These are phyloP conservation scores for Butyriboletus pseudospeciosus DNA, from an alignment of 1,284 basidiomycete genomes.

Conservation along the genomic window DNA sequence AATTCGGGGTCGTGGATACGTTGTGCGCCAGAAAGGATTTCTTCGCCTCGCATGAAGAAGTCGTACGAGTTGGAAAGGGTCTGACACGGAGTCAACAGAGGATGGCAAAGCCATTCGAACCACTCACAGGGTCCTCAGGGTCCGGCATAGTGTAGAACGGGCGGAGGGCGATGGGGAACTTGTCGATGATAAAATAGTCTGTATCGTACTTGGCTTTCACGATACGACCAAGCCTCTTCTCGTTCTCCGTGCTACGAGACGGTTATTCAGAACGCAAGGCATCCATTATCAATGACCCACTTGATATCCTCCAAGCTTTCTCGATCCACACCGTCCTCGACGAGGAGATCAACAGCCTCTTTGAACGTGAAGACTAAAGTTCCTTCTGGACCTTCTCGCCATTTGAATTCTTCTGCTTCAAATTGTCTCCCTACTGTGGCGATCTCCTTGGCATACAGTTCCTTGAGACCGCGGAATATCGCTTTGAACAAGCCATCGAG, in stretches of 20 bases:
- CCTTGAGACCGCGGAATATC: slow-evolving; percentile 80
- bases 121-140: slow-evolving; percentile 73
- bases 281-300: slow-evolving; percentile 39
- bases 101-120: not conserved
- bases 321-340: slow-evolving; percentile 74
- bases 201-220: slow-evolving; percentile 92
- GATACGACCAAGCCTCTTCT: slow-evolving; percentile 86
- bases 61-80: slow-evolving; percentile 97
- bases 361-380: slow-evolving; percentile 81
- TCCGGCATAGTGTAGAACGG: slow-evolving; percentile 99
- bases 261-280: slow-evolving; percentile 8
- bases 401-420: slow-evolving; percentile 88
- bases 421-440: slow-evolving; percentile 81
- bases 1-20: slow-evolving; percentile 90
- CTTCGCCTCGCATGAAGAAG: slow-evolving; percentile 99
- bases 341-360: slow-evolving; percentile 85
- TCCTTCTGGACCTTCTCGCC: slow-evolving; percentile 58
- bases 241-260: slow-evolving; percentile 73
- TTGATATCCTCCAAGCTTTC: slow-evolving; percentile 83
- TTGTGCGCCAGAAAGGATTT: slow-evolving; percentile 96
- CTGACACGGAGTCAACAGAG: slow-evolving; percentile 35
- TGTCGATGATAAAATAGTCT: slow-evolving; percentile 98
- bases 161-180: slow-evolving; percentile 88
- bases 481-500: slow-evolving; percentile 79
- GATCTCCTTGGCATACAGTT: slow-evolving; percentile 78